A percentile compares a stretch with the other conserved stretches of the same genome.
phyloP scores from a whole-genome alignment of 495 filamentous ascomycete genomes.

The Daldinia decipiens region DNA sequence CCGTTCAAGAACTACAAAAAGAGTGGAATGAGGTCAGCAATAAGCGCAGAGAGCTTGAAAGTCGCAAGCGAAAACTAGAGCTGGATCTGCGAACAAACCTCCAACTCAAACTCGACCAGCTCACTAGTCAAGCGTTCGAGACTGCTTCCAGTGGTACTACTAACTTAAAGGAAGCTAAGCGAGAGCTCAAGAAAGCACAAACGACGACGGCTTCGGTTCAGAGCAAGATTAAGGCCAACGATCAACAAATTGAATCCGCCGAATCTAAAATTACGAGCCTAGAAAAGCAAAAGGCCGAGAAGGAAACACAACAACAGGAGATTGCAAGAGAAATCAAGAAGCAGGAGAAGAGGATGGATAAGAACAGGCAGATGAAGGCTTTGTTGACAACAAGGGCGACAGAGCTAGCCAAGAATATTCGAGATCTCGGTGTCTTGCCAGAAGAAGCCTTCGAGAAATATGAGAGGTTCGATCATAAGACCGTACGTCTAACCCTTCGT shows the following conservation, averaged over 20 bases:
- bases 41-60: slow-evolving; percentile 80
- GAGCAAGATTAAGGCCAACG: slow-evolving; percentile 74
- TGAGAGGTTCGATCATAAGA: slow-evolving; percentile 78
- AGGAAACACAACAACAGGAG: slow-evolving; percentile 75
- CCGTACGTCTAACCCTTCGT: slow-evolving; percentile 55
- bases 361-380: slow-evolving; percentile 86
- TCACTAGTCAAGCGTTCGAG: slow-evolving; percentile 81
- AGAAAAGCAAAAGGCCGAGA: slow-evolving; percentile 70
- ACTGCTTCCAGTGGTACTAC: slow-evolving; percentile 67
- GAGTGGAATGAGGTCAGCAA: slow-evolving; percentile 78
- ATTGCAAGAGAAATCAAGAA: slow-evolving; percentile 84
- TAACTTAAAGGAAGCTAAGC: slow-evolving; percentile 80
- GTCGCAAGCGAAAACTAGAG: slow-evolving; percentile 79
- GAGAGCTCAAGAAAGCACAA: slow-evolving; percentile 80
- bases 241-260: slow-evolving; percentile 73
- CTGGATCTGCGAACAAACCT: slow-evolving; percentile 88
- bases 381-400: slow-evolving; percentile 76
- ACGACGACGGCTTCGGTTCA: slow-evolving; percentile 70
- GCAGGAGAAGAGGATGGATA: slow-evolving; percentile 90
- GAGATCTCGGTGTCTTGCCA: slow-evolving; percentile 90
- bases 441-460: slow-evolving; percentile 96
- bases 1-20: slow-evolving; percentile 76
- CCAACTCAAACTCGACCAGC: slow-evolving; percentile 83
- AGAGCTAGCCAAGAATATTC: slow-evolving; percentile 86
- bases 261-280: slow-evolving; percentile 68